Base-by-base conservation (phyloP, 805 yeast genomes). In the Hanseniaspora lindneri region DNA sequence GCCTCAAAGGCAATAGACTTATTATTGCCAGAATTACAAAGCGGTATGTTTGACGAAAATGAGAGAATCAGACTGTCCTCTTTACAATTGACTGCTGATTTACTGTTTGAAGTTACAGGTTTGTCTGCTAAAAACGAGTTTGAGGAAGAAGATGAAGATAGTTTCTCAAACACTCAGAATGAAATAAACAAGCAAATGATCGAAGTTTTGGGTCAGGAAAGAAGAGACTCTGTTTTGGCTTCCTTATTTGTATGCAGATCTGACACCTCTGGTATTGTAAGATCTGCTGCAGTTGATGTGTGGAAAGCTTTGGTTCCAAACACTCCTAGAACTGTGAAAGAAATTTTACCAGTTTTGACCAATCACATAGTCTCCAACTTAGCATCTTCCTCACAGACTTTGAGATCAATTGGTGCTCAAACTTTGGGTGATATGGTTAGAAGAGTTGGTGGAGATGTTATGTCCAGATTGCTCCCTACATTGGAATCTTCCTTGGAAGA, bases 251-350 rank as follows among this genome's bases (percentile, higher is more conserved):
- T 92, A 29, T 88, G 96, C 64, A 87, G 98, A 64, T 84, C 95
- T 13, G 99, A 92, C 69, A 76, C 79, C 34, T 76, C 92, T 33
- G 85, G 85, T 56, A 72, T 79, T 55, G 99, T 92, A 24, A 79
- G 98, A 58, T 78, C 78, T 54, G 83, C 94, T 23, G 80, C 97
- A 11, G 77, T 85, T 52, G 96, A 92, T 58, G 86, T 92, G 41
- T 92, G 99, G 99, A 88, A 88, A 67, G 86, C 95, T 0, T 71
- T 92, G 60, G 96, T 92, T 44, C 83, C 95, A 41, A 92, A 92
- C 62, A 92, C 98, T 20, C 97, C 98, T 37, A 79, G 83, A 60
- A 84, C 95, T 3, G 82, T 92, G 41, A 89, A 84, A 69, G 96
- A 88, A 63, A 86, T 92, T 53, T 66, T 92, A 53, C 94, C 96